phyloP scores from a whole-genome alignment of 257 asterid species.

The Capsicum pubescens region DNA sequence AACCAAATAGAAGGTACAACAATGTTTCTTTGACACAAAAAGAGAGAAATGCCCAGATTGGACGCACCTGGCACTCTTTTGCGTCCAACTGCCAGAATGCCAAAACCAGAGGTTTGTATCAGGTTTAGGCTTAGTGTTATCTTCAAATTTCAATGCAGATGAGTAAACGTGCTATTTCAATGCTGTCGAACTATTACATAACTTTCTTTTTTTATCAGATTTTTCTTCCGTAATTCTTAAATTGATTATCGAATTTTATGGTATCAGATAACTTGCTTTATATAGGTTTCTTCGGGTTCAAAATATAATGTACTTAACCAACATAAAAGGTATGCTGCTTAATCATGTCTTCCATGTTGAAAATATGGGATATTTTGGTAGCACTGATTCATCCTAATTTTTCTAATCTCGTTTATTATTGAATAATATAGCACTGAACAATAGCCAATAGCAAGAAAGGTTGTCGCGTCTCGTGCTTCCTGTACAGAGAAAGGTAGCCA shows the following conservation, averaged over 20 bases:
- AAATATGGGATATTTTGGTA: not conserved
- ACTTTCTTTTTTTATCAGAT: not conserved
- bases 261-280: conserved; percentile 10
- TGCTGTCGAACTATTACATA: not conserved
- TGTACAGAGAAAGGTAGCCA: conserved; percentile 40
- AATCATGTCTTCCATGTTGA: conserved; percentile 26
- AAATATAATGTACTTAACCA: conserved; percentile 40
- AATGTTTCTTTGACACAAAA: conserved; percentile 37
- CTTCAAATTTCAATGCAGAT: not conserved
- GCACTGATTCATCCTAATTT: not conserved
- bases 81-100: conserved; percentile 36
- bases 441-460: conserved; percentile 40
- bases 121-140: not conserved
- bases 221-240: conserved; percentile 8
- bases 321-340: conserved; percentile 54
- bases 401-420: not conserved
- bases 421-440: conserved; percentile 41
- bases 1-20: conserved; percentile 39
- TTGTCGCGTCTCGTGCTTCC: conserved; percentile 38
- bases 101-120: conserved; percentile 52
- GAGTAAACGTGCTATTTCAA: not conserved
- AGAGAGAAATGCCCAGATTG: conserved; percentile 41
- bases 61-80: conserved; percentile 40
- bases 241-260: not conserved
- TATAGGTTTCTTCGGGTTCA: conserved; percentile 45